phyloP scores from a whole-genome alignment of 208 protist species.

The Wallacemonas sp. region DNA sequence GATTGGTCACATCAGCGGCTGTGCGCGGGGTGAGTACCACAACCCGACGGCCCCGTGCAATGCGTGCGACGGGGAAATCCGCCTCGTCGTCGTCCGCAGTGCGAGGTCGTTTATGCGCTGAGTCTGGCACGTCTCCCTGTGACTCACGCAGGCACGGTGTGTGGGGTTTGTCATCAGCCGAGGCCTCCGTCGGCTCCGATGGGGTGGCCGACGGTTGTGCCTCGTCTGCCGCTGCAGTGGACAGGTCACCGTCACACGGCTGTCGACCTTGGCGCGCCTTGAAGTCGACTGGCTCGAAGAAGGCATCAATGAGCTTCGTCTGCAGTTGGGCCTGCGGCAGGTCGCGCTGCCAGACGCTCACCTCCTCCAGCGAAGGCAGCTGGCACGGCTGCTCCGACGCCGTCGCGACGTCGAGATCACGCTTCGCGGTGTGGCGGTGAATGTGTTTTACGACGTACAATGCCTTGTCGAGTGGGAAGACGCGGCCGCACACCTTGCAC shows the following conservation, averaged over 20 bases:
- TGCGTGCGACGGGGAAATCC: background rate
- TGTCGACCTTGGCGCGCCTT: background rate
- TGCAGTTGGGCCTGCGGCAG: slow-evolving; percentile 45
- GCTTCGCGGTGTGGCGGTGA: slow-evolving; percentile 15
- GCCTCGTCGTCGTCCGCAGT: background rate
- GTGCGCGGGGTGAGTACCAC: slow-evolving; percentile 11
- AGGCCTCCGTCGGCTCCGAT: background rate
- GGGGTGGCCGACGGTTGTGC: background rate
- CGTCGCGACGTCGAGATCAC: background rate
- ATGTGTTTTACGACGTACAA: slow-evolving; percentile 45
- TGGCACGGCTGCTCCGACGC: background rate
- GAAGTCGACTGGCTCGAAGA: slow-evolving; percentile 19
- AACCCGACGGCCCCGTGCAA: slow-evolving; percentile 27
- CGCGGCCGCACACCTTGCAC: slow-evolving; percentile 49
- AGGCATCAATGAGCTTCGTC: slow-evolving; percentile 20
- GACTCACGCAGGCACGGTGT: too few species aligned
- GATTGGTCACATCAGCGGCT: background rate
- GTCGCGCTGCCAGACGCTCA: slow-evolving; percentile 40
- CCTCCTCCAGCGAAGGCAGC: slow-evolving; percentile 14
- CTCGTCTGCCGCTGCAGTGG: too few species aligned
- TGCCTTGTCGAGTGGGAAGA: slow-evolving; percentile 35
- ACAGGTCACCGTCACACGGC: too few species aligned
- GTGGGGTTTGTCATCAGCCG: background rate
- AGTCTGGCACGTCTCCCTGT: too few species aligned
- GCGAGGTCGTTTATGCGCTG: background rate